Evolutionary conservation across 495 filamentous ascomycete species (phyloP).

Genomic region (Neurospora tetraspora): DNA sequence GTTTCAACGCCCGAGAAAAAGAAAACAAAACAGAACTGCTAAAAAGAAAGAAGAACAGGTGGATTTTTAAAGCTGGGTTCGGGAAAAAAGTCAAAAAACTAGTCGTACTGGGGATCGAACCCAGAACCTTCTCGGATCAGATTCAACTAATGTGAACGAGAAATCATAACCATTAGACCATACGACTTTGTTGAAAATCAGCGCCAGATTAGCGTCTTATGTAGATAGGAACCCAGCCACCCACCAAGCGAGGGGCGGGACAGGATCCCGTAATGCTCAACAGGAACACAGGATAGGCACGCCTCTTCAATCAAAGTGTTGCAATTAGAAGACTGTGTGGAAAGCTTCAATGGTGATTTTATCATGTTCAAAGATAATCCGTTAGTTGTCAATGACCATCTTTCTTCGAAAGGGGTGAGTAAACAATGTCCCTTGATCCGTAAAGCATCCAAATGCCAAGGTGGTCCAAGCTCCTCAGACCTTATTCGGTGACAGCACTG

Average conservation of each 20-base stretch:
- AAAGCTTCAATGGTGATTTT: not conserved
- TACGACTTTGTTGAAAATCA: not conserved
- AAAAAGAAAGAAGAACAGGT: not conserved
- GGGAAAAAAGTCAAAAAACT: not conserved
- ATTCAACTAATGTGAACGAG: not conserved
- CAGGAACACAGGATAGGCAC: not conserved
- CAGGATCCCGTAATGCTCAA: not conserved
- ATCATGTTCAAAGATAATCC: not conserved
- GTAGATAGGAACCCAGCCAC: not conserved
- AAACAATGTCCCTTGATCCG: not conserved
- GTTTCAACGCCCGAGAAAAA: not conserved
- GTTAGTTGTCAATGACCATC: not conserved
- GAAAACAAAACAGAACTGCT: not conserved
- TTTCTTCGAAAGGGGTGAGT: not conserved
- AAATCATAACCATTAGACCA: constrained; percentile 1
- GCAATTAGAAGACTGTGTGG: not conserved
- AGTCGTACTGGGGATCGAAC: not conserved
- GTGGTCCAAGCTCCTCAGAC: not conserved
- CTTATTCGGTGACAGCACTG: not conserved
- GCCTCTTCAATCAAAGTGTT: not conserved
- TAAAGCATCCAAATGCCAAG: not conserved
- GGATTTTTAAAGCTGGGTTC: no score
- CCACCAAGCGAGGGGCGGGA: not conserved
- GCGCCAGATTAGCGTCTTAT: not conserved
- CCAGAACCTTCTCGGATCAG: not conserved